These are phyloP conservation scores for Colletotrichum ledebouriae DNA, from an alignment of 2,329 filamentous ascomycete genomes.

Conservation along the genomic window DNA sequence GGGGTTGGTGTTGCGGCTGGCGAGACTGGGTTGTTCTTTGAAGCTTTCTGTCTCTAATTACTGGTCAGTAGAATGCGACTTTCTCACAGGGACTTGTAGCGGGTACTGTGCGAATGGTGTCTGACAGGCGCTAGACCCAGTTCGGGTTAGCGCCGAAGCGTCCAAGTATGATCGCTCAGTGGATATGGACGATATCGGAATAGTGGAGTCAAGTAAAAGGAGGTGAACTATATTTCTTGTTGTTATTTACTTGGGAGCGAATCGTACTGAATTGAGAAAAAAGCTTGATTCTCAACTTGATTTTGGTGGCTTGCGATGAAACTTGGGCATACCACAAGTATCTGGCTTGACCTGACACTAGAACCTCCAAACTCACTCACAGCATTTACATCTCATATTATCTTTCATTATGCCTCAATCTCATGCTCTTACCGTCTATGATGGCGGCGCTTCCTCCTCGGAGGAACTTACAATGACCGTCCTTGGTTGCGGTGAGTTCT, in stretches of 20 bases:
- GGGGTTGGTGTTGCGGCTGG: slow-evolving; percentile 16
- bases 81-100: slow-evolving; percentile 26
- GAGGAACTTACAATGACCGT: slow-evolving; percentile 79
- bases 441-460: slow-evolving; percentile 46
- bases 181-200: slow-evolving; percentile 38
- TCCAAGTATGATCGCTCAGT: slow-evolving; percentile 25
- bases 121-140: background rate
- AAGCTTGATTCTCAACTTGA: background rate
- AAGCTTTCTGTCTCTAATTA: slow-evolving; percentile 3
- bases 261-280: background rate
- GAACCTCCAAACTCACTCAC: slow-evolving; percentile 32
- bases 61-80: background rate
- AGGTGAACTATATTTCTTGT: slow-evolving; percentile 34
- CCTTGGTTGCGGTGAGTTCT: slow-evolving; percentile 80
- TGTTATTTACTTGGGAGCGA: slow-evolving; percentile 9
- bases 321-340: background rate
- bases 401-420: slow-evolving; percentile 45
- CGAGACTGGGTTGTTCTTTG: background rate
- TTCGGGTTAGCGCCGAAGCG: slow-evolving; percentile 14
- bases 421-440: slow-evolving; percentile 49
- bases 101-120: slow-evolving; percentile 20
- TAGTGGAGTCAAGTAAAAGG: slow-evolving; percentile 36
- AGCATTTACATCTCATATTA: slow-evolving; percentile 9
- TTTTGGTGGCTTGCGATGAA: background rate
- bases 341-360: background rate